Evolutionary conservation across 148 eudicot species (phyloP).

Genomic region (Rhododendron ovatum): DNA sequence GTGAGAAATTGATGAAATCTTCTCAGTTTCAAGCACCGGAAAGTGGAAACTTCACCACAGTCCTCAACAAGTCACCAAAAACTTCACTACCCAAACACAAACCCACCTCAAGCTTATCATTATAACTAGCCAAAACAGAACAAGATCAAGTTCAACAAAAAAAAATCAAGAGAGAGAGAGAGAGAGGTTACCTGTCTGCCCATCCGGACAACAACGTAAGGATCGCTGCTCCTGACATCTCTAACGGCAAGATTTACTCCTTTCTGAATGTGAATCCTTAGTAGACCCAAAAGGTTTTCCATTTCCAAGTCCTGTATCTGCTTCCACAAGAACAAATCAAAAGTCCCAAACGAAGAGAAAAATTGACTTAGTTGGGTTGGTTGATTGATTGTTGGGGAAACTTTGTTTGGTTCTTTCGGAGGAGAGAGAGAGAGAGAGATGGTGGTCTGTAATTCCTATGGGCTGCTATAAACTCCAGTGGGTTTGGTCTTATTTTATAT

Average conservation of each 20-base stretch:
- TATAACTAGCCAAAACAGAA: background rate
- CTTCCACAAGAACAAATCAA: background rate
- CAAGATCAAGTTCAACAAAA: background rate
- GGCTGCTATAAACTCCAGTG: background rate
- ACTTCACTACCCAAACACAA: background rate
- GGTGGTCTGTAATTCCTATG: background rate
- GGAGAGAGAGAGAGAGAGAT: background rate
- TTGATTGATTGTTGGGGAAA: background rate
- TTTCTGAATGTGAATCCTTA: constrained; percentile 32
- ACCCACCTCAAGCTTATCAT: background rate
- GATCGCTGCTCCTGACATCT: constrained; percentile 45
- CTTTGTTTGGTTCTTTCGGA: background rate
- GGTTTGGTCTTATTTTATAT: background rate
- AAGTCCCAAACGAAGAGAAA: background rate
- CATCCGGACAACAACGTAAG: constrained; percentile 39
- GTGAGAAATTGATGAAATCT: background rate
- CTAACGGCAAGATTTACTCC: constrained; percentile 43
- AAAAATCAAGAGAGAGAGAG: background rate
- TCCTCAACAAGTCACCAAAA: background rate
- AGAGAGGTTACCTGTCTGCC: constrained; percentile 31
- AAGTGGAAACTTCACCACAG: background rate
- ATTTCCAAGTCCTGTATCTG: background rate
- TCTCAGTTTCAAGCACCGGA: background rate
- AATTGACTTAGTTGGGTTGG: background rate
- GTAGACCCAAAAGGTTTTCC: constrained; percentile 39